Evolutionary conservation across 768 basidiomycete species (phyloP), one percentile per base, ranked within the genome.

Genomic region (Boletellus ananas): DNA sequence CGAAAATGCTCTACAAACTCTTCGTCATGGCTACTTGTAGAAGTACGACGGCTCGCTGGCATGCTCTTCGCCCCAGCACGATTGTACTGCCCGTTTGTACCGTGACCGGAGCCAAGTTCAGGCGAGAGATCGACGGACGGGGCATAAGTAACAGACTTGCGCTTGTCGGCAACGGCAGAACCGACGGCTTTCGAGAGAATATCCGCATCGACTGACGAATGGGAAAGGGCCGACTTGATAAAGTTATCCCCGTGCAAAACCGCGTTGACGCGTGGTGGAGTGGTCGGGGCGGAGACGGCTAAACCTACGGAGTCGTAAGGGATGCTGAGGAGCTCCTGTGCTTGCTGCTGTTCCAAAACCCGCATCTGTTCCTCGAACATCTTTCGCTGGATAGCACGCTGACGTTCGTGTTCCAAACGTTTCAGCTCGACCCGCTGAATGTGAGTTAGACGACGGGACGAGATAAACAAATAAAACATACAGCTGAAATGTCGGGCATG

Each of bases 351-450:
- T 72, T 97, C 94, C 56, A 98, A 79, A 47, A 79, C 84, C 48
- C 87, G 86, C 94, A 96, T 96, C 72, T 96, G 93, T 61, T 95
- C 91, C 71, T 98, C 94, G 69, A 97, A 98, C 61, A 90, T 71
- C 70, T 84, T 87, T 65, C 93, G 85, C 67, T 95, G 94, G 37
- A 90, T 67, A 34, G 73, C 73, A 54, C 94, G 90, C 70, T 94
- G 90, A 45, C 90, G 84, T 70, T 96, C 93, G 64, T 97, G 92
- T 50, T 69, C 71, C 56, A 89, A 72, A 58, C 93, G 87, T 68
- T 94, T 96, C 63, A 92, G 76, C 66, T 94, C 91, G 54, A 93
- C 85, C 60, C 90, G 88, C 87, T 90, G 46, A 54, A 52, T 18
- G 49, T 11, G 39, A 34, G 43, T 50, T 41, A 58, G 54, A 45